Conservation (phyloP, 306 rosid species). For the Pueraria montana region DNA sequence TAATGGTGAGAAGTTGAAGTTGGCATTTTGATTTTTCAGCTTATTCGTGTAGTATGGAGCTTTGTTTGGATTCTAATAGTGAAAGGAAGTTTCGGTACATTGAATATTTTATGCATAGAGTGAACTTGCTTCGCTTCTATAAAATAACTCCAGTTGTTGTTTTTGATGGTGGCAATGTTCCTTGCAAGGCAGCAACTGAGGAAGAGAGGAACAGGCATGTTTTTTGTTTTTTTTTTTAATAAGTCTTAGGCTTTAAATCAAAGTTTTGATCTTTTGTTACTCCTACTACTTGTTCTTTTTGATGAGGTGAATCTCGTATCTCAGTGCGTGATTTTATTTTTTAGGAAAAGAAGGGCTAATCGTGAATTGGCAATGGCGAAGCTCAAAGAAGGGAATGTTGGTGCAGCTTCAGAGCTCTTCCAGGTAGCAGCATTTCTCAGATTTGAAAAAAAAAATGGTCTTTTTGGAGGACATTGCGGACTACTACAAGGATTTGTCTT, state of each 20-base stretch:
- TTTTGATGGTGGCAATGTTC: conserved; percentile 61
- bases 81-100: conserved; percentile 74
- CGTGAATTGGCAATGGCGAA: conserved; percentile 80
- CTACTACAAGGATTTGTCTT: not conserved
- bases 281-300: not conserved
- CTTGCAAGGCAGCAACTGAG: conserved; percentile 61
- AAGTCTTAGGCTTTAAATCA: conserved; percentile 17
- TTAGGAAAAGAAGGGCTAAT: conserved; percentile 70
- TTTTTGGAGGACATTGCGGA: conserved; percentile 1
- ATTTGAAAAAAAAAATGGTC: not conserved
- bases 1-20: conserved; percentile 16
- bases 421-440: conserved; percentile 60
- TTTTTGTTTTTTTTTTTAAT: not conserved
- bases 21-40: conserved; percentile 60
- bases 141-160: conserved; percentile 65
- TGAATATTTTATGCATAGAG: conserved; percentile 78
- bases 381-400: conserved; percentile 79
- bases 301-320: not conserved
- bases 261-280: not conserved
- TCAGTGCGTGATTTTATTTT: conserved; percentile 20
- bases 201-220: conserved; percentile 55
- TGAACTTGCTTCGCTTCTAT: conserved; percentile 56
- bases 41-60: conserved; percentile 96
- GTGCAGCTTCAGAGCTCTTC: conserved; percentile 82
- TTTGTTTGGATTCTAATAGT: conserved; percentile 72